Evolutionary conservation across 2,329 filamentous ascomycete genomes (phyloP), one percentile per base, ranked within the genome.

Genomic region (Talaromyces rugulosus): DNA sequence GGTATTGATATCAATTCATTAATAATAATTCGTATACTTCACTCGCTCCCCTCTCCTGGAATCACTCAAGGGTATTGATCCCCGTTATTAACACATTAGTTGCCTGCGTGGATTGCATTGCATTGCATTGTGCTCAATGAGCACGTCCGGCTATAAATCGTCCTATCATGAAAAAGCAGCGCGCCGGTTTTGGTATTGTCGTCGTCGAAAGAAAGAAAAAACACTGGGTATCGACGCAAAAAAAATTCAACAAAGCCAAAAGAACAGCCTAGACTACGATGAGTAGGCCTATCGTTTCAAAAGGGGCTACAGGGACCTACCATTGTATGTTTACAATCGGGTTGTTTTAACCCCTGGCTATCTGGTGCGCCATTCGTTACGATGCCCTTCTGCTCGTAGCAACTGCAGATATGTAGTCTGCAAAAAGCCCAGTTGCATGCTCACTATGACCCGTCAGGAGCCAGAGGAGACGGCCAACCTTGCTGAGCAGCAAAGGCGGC

Each of bases 381-480:
- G 59, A 61, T 2, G 31, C 55, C 55, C 58, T 56, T 14, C 36
- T 58, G 23, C 62, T 63, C 36, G 62, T 56, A 3, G 59, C 44
- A 31, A 59, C 34, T 16, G 58, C 36, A 1, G 62, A n/a, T 33
- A 27, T 9, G 42, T 59, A 44, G 23, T n/a, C 42, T 27, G 66
- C 64, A 61, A 74, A 42, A 18, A 66, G 68, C 30, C 69, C 66
- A 34, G 66, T 66, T 58, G 71, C 69, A 56, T 72, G 69, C 53
- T 69, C 68, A 14, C 67, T 73, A 47, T 72, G 72, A 30, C 75
- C 75, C 1, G 75, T 77, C 64, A 78, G 65, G 53, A 77, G 61
- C 75, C 75, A 78, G 33, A 70, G 65, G 6, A 77, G 66, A 31
- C 71, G 69, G 55, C 65, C 69, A 18, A 75, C 58, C 64, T 76